Conservation (phyloP, 2,329 filamentous ascomycete genomes). For the Graphilbum fragrans region DNA sequence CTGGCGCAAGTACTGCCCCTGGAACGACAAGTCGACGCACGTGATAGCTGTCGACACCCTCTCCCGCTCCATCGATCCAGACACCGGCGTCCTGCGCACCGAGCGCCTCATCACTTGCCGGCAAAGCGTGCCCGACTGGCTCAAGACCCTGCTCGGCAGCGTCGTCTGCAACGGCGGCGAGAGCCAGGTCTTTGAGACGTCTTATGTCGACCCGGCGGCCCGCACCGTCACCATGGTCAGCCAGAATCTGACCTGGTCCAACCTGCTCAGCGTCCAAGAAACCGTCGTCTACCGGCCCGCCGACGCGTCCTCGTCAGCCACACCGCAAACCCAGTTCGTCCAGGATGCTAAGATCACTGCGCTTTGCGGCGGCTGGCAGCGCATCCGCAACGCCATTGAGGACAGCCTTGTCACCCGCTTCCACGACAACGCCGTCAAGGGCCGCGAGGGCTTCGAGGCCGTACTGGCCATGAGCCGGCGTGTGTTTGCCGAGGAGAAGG, state of each 20-base stretch:
- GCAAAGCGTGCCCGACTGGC: conserved; percentile 61
- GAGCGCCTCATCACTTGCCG: conserved; percentile 52
- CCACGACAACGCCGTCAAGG: conserved; percentile 80
- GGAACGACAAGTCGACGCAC: conserved; percentile 98
- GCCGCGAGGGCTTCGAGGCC: conserved; percentile 87
- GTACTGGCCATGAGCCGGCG: conserved; percentile 87
- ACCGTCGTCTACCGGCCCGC: conserved; percentile 73
- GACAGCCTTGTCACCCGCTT: conserved; percentile 79
- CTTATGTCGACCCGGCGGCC: conserved; percentile 73
- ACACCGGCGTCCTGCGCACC: conserved; percentile 47
- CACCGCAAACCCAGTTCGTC: conserved; percentile 62
- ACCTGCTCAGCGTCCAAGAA: conserved; percentile 84
- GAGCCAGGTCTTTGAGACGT: conserved; percentile 87
- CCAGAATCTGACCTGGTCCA: conserved; percentile 86
- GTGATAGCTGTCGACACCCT: conserved; percentile 93
- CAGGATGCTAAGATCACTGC: conserved; percentile 91
- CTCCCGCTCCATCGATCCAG: conserved; percentile 48
- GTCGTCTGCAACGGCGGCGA: conserved; percentile 48
- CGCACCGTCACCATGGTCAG: conserved; percentile 95
- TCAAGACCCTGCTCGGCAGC: conserved; percentile 63
- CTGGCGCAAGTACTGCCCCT: conserved; percentile 97
- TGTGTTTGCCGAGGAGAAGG: conserved; percentile 82
- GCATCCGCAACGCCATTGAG: conserved; percentile 92
- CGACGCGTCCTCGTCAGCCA: conserved; percentile 11
- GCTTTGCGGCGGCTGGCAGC: conserved; percentile 91